Conservation (phyloP, 345 rosid species). For the Salix udensis region DNA sequence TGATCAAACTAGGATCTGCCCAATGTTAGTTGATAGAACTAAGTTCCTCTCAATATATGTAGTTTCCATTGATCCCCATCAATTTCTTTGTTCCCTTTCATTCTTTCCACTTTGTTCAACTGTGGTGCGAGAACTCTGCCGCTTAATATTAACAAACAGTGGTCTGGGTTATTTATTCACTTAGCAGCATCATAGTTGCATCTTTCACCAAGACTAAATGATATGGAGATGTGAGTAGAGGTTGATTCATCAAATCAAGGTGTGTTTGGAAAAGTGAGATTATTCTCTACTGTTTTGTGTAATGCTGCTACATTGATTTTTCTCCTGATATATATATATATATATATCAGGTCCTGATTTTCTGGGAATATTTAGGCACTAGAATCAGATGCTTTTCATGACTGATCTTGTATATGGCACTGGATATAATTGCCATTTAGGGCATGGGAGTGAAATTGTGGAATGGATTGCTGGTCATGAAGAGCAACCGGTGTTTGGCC, state of each 20-base stretch:
- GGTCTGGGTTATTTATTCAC: not conserved
- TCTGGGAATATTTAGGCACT: not conserved
- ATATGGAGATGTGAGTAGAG: not conserved
- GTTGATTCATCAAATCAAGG: not conserved
- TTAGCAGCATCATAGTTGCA: not conserved
- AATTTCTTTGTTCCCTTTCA: too few species aligned
- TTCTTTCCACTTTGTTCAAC: not conserved
- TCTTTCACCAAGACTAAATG: not conserved
- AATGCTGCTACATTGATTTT: not conserved
- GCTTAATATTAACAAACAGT: not conserved
- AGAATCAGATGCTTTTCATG: not conserved
- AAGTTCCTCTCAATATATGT: too few species aligned
- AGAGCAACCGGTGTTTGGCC: not conserved
- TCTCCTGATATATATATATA: not conserved
- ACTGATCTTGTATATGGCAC: not conserved
- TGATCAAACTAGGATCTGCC: not conserved
- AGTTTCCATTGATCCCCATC: not conserved
- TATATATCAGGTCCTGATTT: not conserved
- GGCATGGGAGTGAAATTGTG: too few species aligned
- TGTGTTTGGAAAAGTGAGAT: not conserved
- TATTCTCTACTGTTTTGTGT: not conserved
- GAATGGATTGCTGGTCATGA: too few species aligned
- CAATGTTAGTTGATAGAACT: too few species aligned
- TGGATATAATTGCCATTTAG: too few species aligned
- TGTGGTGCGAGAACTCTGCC: not conserved